Evolutionary conservation across 805 yeast species (phyloP).

Genomic region (Wickerhamomyces mucosus): DNA sequence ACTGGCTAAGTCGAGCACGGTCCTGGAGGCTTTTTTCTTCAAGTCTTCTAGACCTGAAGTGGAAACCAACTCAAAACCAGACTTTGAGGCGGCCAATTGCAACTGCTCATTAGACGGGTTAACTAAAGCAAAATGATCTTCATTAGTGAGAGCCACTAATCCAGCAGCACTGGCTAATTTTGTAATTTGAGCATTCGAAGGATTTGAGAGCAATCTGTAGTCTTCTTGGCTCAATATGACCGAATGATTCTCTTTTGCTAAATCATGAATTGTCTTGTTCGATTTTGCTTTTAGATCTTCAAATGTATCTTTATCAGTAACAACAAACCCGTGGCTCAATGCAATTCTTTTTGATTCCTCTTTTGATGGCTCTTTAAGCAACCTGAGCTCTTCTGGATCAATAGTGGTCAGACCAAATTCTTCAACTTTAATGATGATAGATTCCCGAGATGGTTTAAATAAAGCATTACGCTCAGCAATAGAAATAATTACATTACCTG

Average conservation of each 20-base stretch:
- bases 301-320: slow-evolving; percentile 2
- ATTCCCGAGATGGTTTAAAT: slow-evolving; percentile 8
- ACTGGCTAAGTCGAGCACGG: slow-evolving; percentile 16
- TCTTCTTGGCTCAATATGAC: slow-evolving; percentile 6
- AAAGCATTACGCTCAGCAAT: slow-evolving; percentile 6
- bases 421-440: slow-evolving; percentile 15
- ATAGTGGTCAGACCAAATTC: slow-evolving; percentile 8
- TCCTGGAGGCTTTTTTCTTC: slow-evolving; percentile 9
- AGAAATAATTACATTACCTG: slow-evolving; percentile 12
- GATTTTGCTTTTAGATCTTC: slow-evolving; percentile 3
- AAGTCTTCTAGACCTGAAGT: slow-evolving; percentile 5
- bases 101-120: slow-evolving; percentile 16
- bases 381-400: slow-evolving; percentile 10
- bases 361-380: slow-evolving; percentile 11
- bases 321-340: slow-evolving; percentile 7
- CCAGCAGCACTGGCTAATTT: slow-evolving; percentile 6
- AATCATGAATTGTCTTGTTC: slow-evolving; percentile 7
- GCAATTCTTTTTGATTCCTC: slow-evolving; percentile 4
- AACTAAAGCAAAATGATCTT: slow-evolving; percentile 1
- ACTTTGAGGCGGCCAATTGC: slow-evolving; percentile 10
- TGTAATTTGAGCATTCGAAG: slow-evolving; percentile 5
- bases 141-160: slow-evolving; percentile 1
- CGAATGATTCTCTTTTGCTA: slow-evolving; percentile 16
- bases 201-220: slow-evolving; percentile 4
- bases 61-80: slow-evolving; percentile 10